phyloP scores from a whole-genome alignment of 345 rosid species.

The Sonneratia alba region DNA sequence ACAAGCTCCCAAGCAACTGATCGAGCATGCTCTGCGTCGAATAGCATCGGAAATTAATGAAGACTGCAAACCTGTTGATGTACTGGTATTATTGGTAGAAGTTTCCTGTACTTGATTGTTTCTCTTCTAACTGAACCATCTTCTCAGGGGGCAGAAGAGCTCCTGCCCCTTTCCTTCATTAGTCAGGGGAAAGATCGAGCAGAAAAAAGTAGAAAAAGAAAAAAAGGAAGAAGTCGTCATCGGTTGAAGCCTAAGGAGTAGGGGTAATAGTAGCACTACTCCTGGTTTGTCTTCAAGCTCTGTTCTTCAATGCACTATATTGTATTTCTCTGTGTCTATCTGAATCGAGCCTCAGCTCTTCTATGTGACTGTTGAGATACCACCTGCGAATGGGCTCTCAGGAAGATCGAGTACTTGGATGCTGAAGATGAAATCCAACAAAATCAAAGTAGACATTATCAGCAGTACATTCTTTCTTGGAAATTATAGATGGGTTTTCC shows the following conservation, averaged over 20 bases:
- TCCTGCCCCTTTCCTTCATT: neutral
- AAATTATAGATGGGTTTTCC: neutral
- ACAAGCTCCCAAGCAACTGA: neutral
- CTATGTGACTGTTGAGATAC: constrained; percentile 68
- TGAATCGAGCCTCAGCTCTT: neutral
- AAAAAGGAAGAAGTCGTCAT: neutral
- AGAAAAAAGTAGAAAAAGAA: neutral
- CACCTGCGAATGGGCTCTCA: constrained; percentile 80
- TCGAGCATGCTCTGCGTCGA: neutral
- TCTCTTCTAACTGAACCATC: neutral
- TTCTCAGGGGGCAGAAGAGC: neutral
- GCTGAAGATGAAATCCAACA: constrained; percentile 13
- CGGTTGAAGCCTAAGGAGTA: neutral
- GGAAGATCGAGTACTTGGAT: constrained; percentile 67
- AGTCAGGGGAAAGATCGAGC: neutral
- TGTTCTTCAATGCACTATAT: constrained; percentile 21
- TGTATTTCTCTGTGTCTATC: constrained; percentile 17
- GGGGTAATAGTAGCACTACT: neutral
- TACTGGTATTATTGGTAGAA: neutral
- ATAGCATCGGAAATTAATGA: neutral
- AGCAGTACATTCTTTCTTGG: no score
- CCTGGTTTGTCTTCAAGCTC: neutral
- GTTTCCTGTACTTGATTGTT: neutral
- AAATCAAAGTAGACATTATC: neutral
- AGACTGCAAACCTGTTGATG: neutral